These are phyloP conservation scores for Aspergillus latus DNA, from an alignment of 2,329 filamentous ascomycete genomes.

Conservation along the genomic window DNA sequence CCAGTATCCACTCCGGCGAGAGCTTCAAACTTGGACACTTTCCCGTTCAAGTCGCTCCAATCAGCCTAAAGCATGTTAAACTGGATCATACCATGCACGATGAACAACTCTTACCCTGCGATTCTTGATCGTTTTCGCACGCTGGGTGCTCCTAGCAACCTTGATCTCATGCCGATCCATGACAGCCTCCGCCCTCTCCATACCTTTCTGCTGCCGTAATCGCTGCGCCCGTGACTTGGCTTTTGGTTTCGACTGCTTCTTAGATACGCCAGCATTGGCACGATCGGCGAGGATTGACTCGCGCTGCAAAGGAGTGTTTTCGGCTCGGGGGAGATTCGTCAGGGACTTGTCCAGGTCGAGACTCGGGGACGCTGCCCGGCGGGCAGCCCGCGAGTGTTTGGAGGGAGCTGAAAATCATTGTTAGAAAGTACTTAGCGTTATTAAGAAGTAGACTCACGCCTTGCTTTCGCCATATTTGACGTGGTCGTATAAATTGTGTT, in stretches of 20 bases:
- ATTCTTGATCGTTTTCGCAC: conserved; percentile 50
- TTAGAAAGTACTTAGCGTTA: conserved; percentile 10
- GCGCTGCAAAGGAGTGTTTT: conserved; percentile 39
- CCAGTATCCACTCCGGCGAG: conserved; percentile 44
- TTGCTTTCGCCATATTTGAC: conserved; percentile 42
- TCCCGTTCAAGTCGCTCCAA: conserved; percentile 45
- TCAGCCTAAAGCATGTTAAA: conserved; percentile 33
- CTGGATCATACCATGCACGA: not conserved
- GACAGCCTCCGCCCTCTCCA: conserved; percentile 57
- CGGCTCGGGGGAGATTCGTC: conserved; percentile 42
- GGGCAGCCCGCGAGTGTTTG: conserved; percentile 58
- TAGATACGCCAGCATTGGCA: conserved; percentile 52
- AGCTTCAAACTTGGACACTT: conserved; percentile 28
- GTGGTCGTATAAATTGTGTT: conserved; percentile 11
- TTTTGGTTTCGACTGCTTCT: conserved; percentile 51
- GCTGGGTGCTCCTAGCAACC: conserved; percentile 52
- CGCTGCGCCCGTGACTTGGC: conserved; percentile 54
- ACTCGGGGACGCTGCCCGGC: conserved; percentile 57
- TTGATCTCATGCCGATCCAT: conserved; percentile 58
- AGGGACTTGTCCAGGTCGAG: conserved; percentile 54
- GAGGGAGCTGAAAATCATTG: conserved; percentile 46
- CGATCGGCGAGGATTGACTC: conserved; percentile 52
- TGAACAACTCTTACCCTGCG: conserved; percentile 41
- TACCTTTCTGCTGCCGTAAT: conserved; percentile 53
- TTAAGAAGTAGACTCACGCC: conserved; percentile 23